A percentile compares a stretch with the other conserved stretches of the same genome.
These are phyloP conservation scores for Dipodascus geniculatus DNA, from an alignment of 805 yeast genomes.

Conservation along the genomic window DNA sequence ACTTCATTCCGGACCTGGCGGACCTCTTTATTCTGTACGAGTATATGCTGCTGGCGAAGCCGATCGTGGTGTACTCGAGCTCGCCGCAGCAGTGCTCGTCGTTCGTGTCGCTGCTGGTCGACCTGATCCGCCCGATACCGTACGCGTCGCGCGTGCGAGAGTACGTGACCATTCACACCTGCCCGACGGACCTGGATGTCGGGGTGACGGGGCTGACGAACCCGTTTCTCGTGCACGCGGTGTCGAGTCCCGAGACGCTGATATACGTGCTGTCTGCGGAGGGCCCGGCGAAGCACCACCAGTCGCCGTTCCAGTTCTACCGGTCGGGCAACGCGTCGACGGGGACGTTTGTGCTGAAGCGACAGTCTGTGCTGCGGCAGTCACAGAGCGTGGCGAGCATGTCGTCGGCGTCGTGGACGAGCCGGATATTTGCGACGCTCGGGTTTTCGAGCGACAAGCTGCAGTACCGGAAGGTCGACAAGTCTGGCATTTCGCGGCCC, in stretches of 20 bases:
- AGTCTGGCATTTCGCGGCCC: constrained; percentile 2
- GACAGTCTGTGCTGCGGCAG: not conserved
- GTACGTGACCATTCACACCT: constrained; percentile 19
- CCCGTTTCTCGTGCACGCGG: constrained; percentile 13
- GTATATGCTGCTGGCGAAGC: constrained; percentile 11
- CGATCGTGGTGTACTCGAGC: constrained; percentile 13
- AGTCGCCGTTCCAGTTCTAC: not conserved
- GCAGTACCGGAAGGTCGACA: not conserved
- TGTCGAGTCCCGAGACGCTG: not conserved
- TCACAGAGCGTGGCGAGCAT: not conserved
- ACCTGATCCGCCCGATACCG: constrained; percentile 15
- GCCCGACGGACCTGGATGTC: constrained; percentile 2
- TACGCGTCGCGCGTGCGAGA: constrained; percentile 13
- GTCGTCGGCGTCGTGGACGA: not conserved
- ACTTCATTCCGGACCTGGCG: constrained; percentile 3
- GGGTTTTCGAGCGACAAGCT: not conserved
- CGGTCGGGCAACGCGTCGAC: not conserved
- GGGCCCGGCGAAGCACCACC: not conserved
- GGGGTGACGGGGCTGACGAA: constrained; percentile 17
- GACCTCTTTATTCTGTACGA: constrained; percentile 18
- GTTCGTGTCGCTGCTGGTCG: constrained; percentile 11
- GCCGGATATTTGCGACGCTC: not conserved
- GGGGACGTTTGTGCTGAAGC: not conserved
- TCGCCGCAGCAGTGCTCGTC: constrained; percentile 16
- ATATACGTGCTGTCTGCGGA: not conserved